These are phyloP conservation scores for Schizochytrium sp. DNA, from an alignment of 108 stramenopile genomes.

Conservation along the genomic window DNA sequence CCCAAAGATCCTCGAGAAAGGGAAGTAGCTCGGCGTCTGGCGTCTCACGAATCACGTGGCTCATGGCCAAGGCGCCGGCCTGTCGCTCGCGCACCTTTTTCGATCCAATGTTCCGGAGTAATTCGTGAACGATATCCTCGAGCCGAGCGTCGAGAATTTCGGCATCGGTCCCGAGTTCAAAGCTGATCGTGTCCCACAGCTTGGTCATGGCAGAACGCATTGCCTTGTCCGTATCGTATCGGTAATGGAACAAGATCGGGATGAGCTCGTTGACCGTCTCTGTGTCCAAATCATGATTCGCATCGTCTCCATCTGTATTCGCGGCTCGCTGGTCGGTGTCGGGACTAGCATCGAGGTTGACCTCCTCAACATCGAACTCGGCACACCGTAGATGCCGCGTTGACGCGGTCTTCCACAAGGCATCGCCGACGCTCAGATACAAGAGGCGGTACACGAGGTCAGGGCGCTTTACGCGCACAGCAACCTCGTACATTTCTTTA, in stretches of 20 bases:
- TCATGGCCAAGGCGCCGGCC: not conserved
- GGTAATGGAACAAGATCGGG: not conserved
- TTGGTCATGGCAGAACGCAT: not conserved
- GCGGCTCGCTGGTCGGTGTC: not conserved
- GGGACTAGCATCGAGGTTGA: not conserved
- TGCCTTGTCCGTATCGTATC: not conserved
- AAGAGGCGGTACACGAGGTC: not conserved
- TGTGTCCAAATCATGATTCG: not conserved
- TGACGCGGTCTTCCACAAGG: not conserved
- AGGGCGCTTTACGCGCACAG: not conserved
- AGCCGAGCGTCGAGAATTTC: not conserved
- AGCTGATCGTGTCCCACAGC: not conserved
- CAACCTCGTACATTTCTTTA: not conserved
- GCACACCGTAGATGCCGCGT: not conserved
- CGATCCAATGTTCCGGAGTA: not conserved
- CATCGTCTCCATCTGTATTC: not conserved
- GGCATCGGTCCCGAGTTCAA: not conserved
- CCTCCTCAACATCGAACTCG: not conserved
- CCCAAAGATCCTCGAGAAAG: not conserved
- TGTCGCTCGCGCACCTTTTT: not conserved
- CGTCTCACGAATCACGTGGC: not conserved
- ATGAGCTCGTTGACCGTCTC: not conserved
- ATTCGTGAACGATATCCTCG: not conserved
- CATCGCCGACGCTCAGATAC: not conserved
- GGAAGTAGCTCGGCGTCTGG: not conserved